Base-by-base conservation (phyloP, 192 early-diverging fungal species). In the Coemansia reversa region DNA sequence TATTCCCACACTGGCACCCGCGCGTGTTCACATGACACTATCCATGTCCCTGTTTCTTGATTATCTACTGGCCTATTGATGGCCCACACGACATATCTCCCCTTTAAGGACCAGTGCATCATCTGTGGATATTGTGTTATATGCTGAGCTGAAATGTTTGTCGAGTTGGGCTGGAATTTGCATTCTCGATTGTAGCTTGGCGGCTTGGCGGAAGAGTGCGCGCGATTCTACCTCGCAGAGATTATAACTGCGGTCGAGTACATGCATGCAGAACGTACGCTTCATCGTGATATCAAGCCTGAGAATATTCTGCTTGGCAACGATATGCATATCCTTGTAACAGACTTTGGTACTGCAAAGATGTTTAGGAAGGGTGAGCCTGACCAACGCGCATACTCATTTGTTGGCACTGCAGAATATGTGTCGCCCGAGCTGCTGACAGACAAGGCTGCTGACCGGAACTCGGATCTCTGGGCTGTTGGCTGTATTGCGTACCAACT, bases 351-450 rank as follows among this genome's bases (percentile, higher is more conserved):
- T 47, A 91, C 93, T 1, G 97, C 95, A 28, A 81, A 81, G 61
- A 72, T 69, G 73, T 81, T 75, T 49, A 48, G 48, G 42, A 71
- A 68, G 62, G 76, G 66, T 54, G 69, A 69, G 22, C 9, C 54
- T 12, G 57, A 67, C 28, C 74, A 80, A 47, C 78, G 88, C 29
- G 76, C 90, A 55, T 88, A 91, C 63, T 98, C 95, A 0, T 98
- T 98, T 84, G 97, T 99, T 2, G 97, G 97, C 29, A 99, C 97
- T 5, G 96, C 97, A 14, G 97, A 99, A 85, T 99, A 99, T 78
- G 95, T 96, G 22, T 94, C 94, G 3, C 97, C 96, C 0, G 97
- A 99, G 75, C 82, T 99, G 42, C 83, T 99, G 25, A 93, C 88
- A 22, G 94, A 97, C 69, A 90, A 92, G 48, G 85, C 87, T 0